These are phyloP conservation scores for Paecilomyces fulvus DNA, from an alignment of 2,329 filamentous ascomycete species.

Conservation along the genomic window DNA sequence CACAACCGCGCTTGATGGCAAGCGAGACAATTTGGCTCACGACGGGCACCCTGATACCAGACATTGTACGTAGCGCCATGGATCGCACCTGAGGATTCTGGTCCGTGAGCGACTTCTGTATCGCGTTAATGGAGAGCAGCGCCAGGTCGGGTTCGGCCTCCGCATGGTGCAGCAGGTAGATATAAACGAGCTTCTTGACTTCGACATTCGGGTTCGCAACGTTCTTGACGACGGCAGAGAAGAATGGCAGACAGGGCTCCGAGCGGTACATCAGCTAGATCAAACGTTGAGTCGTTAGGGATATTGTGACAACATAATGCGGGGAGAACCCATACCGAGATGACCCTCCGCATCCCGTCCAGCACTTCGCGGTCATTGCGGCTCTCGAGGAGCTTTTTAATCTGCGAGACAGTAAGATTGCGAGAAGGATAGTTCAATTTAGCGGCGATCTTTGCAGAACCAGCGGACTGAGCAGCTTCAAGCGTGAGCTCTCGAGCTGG, in stretches of 20 bases:
- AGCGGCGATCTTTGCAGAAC: constrained; percentile 40
- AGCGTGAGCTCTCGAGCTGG: constrained; percentile 92
- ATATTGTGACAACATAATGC: constrained; percentile 8
- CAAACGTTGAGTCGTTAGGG: constrained; percentile 2
- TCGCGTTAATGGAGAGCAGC: constrained; percentile 94
- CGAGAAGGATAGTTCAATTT: constrained; percentile 53
- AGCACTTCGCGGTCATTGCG: constrained; percentile 86
- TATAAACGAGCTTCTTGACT: constrained; percentile 97
- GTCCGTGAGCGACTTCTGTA: constrained; percentile 94
- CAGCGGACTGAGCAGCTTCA: constrained; percentile 87
- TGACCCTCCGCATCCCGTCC: constrained; percentile 80
- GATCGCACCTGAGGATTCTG: constrained; percentile 82
- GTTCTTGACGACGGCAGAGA: constrained; percentile 97
- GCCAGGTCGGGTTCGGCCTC: constrained; percentile 94
- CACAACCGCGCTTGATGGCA: constrained; percentile 87
- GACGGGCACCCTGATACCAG: constrained; percentile 89
- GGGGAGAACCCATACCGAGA: constrained; percentile 53
- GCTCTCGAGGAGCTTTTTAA: constrained; percentile 92
- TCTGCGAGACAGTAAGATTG: constrained; percentile 67
- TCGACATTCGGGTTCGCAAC: constrained; percentile 88
- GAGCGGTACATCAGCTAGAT: constrained; percentile 86
- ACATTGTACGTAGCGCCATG: constrained; percentile 92
- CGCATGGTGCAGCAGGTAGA: constrained; percentile 93
- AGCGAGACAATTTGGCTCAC: constrained; percentile 96
- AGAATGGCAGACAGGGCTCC: constrained; percentile 82